These are phyloP conservation scores for Trichoderma brevicompactum DNA, from an alignment of 2,329 filamentous ascomycete genomes.

Conservation along the genomic window DNA sequence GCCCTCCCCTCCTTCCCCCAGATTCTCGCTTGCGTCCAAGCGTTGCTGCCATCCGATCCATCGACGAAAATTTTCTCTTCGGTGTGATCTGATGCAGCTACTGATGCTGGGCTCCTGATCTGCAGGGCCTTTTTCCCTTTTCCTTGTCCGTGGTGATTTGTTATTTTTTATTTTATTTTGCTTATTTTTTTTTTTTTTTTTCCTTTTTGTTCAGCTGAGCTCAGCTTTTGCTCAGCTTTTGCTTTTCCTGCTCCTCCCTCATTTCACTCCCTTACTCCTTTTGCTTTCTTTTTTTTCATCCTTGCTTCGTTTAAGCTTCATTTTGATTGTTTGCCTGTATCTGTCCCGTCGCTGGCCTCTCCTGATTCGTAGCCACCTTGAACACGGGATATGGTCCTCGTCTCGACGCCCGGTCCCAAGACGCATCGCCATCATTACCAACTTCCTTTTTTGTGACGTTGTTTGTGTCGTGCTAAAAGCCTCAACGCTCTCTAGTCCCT, in stretches of 20 bases:
- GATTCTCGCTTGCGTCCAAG: slow-evolving; percentile 29
- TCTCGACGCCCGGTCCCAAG: slow-evolving; percentile 13
- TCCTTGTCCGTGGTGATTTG: background rate
- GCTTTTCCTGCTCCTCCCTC: background rate
- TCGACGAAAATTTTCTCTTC: slow-evolving; percentile 23
- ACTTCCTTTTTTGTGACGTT: slow-evolving; percentile 24
- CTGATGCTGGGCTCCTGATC: slow-evolving; percentile 24
- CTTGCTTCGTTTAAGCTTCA: too few relatives aligned
- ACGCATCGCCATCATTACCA: slow-evolving; percentile 14
- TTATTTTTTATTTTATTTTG: background rate
- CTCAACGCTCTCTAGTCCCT: slow-evolving; percentile 18
- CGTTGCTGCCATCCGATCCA: slow-evolving; percentile 24
- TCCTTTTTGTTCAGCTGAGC: background rate
- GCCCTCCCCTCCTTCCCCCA: slow-evolving; percentile 26
- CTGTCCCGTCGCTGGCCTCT: background rate
- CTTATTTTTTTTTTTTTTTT: background rate
- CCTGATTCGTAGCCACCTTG: slow-evolving; percentile 10
- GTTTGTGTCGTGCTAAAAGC: slow-evolving; percentile 23
- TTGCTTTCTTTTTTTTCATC: background rate
- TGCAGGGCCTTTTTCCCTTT: slow-evolving; percentile 20
- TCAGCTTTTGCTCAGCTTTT: background rate
- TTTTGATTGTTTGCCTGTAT: background rate
- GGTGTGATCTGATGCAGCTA: slow-evolving; percentile 27
- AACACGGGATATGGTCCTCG: background rate
- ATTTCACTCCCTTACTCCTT: background rate